Base-by-base conservation (phyloP, 768 basidiomycete genomes). In the Dioszegia crocea region DNA sequence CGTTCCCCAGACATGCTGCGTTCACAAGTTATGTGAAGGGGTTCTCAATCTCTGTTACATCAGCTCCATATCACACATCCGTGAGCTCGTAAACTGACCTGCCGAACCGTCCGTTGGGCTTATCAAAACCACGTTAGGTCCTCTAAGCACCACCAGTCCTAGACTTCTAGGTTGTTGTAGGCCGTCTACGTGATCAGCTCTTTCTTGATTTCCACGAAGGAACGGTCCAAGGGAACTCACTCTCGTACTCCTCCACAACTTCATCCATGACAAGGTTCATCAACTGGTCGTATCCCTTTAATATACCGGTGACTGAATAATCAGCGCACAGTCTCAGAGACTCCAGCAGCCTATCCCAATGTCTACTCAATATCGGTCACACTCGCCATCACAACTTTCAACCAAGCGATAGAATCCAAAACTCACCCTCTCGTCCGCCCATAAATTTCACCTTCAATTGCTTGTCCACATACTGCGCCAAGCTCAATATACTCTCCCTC, bases 201-300 rank as follows among this genome's bases (percentile, higher is more conserved):
- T 19, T 5, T 14, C 23, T 26, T 39, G 11, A 6, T 17, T 9
- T 33, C 1, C 31, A 38, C 83, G 65, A 87, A 82, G 23, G 85
- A 55, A 57, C 55, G 61, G 59, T 23, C 30, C 3, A 6, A 8
- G 56, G n/a, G 2, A 52, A 61, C 80, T 64, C 71, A 88, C 88
- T 85, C 73, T 83, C 82, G 2, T 89, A 65, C 38, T 88, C 83
- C 78, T 99, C 96, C 69, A 87, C 84, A 5, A 98, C 91, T 60
- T 96, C 90, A 77, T 99, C 96, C 49, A 99, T 84, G 49, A 99
- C 96, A 56, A 99, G 86, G 76, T 99, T 98, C 57, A 98, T 83
- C 38, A 98, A 81, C 67, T 97, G 93, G 78, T 98, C 96, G 70
- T 85, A 98, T 24, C 96, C 96, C 78, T 99, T 99, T 62, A 99